Conservation (phyloP, 2,329 filamentous ascomycete genomes). For the Lasiodiplodia hormozganensis region DNA sequence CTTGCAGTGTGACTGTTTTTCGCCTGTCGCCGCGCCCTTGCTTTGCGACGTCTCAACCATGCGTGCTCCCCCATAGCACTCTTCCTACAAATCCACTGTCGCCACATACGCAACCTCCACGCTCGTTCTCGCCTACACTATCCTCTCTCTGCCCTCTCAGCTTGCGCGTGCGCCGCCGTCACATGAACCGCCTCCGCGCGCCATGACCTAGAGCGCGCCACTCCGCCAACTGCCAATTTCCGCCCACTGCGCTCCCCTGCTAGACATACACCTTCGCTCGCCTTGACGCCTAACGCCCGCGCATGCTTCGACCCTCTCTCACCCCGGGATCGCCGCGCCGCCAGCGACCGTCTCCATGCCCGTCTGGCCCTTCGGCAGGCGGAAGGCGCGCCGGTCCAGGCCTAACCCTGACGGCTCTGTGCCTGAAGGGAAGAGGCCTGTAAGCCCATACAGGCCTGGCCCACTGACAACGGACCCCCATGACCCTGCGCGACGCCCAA, state of each 20-base stretch:
- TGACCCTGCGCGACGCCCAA: conserved; percentile 28
- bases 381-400: conserved; percentile 26
- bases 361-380: conserved; percentile 77
- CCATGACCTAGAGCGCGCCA: conserved; percentile 72
- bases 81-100: conserved; percentile 26
- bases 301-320: conserved; percentile 23
- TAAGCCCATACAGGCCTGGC: conserved; percentile 33
- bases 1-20: conserved; percentile 26
- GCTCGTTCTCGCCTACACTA: conserved; percentile 6
- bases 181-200: conserved; percentile 79
- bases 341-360: conserved; percentile 62
- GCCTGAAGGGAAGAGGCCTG: conserved; percentile 55
- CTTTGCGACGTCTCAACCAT: conserved; percentile 27
- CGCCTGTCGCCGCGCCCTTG: conserved; percentile 18
- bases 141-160: background rate
- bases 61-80: conserved; percentile 20
- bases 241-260: conserved; percentile 17
- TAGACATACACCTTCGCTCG: conserved; percentile 21
- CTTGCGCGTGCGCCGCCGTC: conserved; percentile 82
- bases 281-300: conserved; percentile 19
- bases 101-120: conserved; percentile 23
- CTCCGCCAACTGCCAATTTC: conserved; percentile 20
- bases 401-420: conserved; percentile 42
- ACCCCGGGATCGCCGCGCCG: conserved; percentile 21
- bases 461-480: conserved; percentile 30